Percentiles rank a stretch among this genome's conserved stretches.
Conservation (phyloP, 2,329 filamentous ascomycete genomes). For the Colletotrichum zoysiae region DNA sequence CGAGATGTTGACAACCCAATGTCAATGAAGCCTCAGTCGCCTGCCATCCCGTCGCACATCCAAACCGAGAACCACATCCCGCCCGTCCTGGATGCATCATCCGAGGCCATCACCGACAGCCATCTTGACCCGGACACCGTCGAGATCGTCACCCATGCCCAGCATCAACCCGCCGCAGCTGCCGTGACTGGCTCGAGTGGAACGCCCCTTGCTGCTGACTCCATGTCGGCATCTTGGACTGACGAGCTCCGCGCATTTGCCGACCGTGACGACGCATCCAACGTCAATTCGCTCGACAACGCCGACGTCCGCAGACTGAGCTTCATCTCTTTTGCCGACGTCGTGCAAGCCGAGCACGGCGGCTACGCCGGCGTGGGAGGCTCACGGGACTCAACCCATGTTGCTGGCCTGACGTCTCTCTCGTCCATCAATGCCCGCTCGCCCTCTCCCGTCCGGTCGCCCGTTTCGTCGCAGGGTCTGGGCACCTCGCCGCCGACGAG, state of each 20-base stretch:
- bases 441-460: slow-evolving; percentile 84
- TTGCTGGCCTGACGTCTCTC: slow-evolving; percentile 75
- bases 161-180: slow-evolving; percentile 82
- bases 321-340: slow-evolving; percentile 97
- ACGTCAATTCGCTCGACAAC: slow-evolving; percentile 82
- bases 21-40: slow-evolving; percentile 76
- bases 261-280: slow-evolving; percentile 73
- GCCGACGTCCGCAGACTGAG: slow-evolving; percentile 85
- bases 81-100: slow-evolving; percentile 89
- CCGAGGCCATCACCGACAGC: slow-evolving; percentile 89
- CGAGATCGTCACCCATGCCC: slow-evolving; percentile 89
- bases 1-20: slow-evolving; percentile 87
- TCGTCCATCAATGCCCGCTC: slow-evolving; percentile 72
- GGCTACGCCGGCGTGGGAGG: slow-evolving; percentile 62
- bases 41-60: slow-evolving; percentile 93
- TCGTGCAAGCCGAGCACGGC: slow-evolving; percentile 87
- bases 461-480: slow-evolving; percentile 76
- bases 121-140: slow-evolving; percentile 88
- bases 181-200: slow-evolving; percentile 68
- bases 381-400: slow-evolving; percentile 77
- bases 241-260: slow-evolving; percentile 70
- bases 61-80: slow-evolving; percentile 95
- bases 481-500: slow-evolving; percentile 82
- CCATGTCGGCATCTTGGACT: slow-evolving; percentile 63
- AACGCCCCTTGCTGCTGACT: slow-evolving; percentile 54